These are phyloP conservation scores for Talaromyces albobiverticillius DNA, from an alignment of 2,329 filamentous ascomycete genomes.

Conservation along the genomic window DNA sequence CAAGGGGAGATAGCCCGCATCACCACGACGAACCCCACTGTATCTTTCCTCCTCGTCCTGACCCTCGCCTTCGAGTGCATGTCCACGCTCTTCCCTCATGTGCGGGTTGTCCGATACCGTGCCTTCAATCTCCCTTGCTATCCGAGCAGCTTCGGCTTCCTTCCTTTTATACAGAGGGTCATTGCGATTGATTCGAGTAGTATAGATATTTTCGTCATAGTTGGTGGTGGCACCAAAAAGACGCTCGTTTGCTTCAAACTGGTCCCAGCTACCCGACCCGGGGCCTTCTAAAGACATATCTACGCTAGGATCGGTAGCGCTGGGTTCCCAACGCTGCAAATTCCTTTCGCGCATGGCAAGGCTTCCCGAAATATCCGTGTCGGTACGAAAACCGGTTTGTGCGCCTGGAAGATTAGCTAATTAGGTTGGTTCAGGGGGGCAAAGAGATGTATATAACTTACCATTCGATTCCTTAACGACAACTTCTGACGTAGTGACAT, in stretches of 20 bases:
- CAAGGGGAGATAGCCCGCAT: conserved; percentile 62
- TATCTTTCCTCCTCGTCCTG: conserved; percentile 94
- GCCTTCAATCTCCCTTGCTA: conserved; percentile 85
- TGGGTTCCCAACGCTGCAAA: conserved; percentile 79
- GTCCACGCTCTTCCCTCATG: conserved; percentile 82
- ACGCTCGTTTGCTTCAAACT: conserved; percentile 85
- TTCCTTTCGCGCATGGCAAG: conserved; percentile 68
- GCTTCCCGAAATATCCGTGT: conserved; percentile 79
- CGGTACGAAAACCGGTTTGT: conserved; percentile 73
- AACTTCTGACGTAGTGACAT: conserved; percentile 53
- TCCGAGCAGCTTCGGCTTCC: conserved; percentile 73
- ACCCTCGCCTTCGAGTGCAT: conserved; percentile 62
- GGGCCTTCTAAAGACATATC: conserved; percentile 70
- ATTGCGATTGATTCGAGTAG: conserved; percentile 79
- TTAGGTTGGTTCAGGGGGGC: conserved; percentile 2
- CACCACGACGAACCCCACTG: conserved; percentile 80
- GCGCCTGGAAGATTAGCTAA: conserved; percentile 51
- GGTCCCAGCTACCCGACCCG: conserved; percentile 70
- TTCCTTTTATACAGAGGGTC: conserved; percentile 79
- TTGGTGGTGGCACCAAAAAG: conserved; percentile 85
- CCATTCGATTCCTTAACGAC: conserved; percentile 53
- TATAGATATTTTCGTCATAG: conserved; percentile 94
- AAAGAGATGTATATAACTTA: neutral
- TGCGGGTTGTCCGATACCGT: conserved; percentile 73
- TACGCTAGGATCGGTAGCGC: conserved; percentile 56